Percentiles rank a stretch among this genome's conserved stretches.
Conservation (phyloP, 2,329 filamentous ascomycete genomes). For the Lecanicillium sp. region DNA sequence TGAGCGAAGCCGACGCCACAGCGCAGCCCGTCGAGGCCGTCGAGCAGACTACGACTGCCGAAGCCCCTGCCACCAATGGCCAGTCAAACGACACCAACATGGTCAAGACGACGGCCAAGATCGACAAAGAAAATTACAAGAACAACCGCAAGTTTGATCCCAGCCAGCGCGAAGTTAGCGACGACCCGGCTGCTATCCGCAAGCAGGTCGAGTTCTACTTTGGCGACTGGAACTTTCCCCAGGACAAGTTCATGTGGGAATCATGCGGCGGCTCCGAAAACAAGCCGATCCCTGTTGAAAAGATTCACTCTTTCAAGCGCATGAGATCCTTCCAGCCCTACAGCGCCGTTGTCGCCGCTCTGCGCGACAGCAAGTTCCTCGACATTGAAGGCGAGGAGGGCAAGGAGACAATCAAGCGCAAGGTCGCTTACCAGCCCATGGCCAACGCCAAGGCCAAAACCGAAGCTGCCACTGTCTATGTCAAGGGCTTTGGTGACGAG, state of each 20-base stretch:
- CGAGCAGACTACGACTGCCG: constrained; percentile 40
- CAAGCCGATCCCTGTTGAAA: constrained; percentile 68
- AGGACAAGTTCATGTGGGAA: constrained; percentile 80
- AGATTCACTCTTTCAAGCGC: constrained; percentile 82
- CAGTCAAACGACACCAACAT: constrained; percentile 22
- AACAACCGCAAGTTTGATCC: constrained; percentile 67
- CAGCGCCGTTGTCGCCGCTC: constrained; percentile 70
- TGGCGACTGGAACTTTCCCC: constrained; percentile 79
- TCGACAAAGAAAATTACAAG: constrained; percentile 28
- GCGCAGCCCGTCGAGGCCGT: constrained; percentile 36
- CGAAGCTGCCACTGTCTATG: constrained; percentile 74
- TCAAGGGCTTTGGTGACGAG: constrained; percentile 88
- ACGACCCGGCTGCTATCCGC: constrained; percentile 73
- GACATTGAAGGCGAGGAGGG: constrained; percentile 67
- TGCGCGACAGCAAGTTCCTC: constrained; percentile 68
- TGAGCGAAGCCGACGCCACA: constrained; percentile 9
- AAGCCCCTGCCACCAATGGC: constrained; percentile 4
- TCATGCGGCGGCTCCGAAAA: constrained; percentile 72
- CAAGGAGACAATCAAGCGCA: constrained; percentile 66
- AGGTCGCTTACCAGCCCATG: constrained; percentile 55
- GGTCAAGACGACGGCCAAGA: constrained; percentile 35
- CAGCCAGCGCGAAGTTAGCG: constrained; percentile 56
- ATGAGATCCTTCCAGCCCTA: constrained; percentile 94
- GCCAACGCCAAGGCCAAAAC: constrained; percentile 54
- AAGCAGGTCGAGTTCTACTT: constrained; percentile 96